phyloP scores from a whole-genome alignment of 2,329 filamentous ascomycete genomes.

The Fusarium penzigii region DNA sequence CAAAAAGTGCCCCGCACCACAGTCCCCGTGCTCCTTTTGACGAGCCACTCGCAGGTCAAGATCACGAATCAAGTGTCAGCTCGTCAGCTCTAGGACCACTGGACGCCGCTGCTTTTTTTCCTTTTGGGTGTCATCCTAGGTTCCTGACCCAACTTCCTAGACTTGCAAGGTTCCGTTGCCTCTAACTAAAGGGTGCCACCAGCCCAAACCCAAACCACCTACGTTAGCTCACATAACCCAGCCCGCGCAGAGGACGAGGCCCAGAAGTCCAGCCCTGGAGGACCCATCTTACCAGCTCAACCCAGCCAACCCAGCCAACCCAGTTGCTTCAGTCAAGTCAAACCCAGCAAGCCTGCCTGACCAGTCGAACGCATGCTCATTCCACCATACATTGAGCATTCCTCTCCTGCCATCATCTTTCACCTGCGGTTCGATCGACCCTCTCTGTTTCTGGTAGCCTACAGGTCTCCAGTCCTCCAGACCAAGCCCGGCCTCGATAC shows the following conservation, averaged over 20 bases:
- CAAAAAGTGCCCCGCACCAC: slow-evolving; percentile 28
- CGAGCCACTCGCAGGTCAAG: slow-evolving; percentile 19
- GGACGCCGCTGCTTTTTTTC: slow-evolving; percentile 11
- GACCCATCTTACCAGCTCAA: slow-evolving; percentile 11
- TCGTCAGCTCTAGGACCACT: slow-evolving; percentile 22
- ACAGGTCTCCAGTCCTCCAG: slow-evolving; percentile 8
- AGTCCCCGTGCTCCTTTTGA: slow-evolving; percentile 19
- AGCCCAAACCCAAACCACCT: slow-evolving; percentile 18
- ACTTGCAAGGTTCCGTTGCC: slow-evolving; percentile 20
- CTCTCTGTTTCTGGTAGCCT: slow-evolving; percentile 21
- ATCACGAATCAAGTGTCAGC: slow-evolving; percentile 9
- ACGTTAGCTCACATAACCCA: slow-evolving; percentile 14
- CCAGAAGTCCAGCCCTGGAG: slow-evolving; percentile 14
- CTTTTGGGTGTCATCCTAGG: slow-evolving; percentile 19
- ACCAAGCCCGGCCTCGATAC: slow-evolving; percentile 19
- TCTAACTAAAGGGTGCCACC: slow-evolving; percentile 8
- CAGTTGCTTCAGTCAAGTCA: not conserved
- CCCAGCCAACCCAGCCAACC: slow-evolving; percentile 10
- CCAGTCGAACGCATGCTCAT: slow-evolving; percentile 28
- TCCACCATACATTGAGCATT: slow-evolving; percentile 30
- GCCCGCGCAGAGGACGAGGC: not conserved
- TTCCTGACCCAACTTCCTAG: slow-evolving; percentile 23
- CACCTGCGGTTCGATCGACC: slow-evolving; percentile 12
- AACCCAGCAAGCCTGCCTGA: not conserved
- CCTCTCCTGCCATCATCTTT: slow-evolving; percentile 31